These are phyloP conservation scores for Flaveria brownii DNA, from an alignment of 129 eudicot genomes.

Conservation along the genomic window DNA sequence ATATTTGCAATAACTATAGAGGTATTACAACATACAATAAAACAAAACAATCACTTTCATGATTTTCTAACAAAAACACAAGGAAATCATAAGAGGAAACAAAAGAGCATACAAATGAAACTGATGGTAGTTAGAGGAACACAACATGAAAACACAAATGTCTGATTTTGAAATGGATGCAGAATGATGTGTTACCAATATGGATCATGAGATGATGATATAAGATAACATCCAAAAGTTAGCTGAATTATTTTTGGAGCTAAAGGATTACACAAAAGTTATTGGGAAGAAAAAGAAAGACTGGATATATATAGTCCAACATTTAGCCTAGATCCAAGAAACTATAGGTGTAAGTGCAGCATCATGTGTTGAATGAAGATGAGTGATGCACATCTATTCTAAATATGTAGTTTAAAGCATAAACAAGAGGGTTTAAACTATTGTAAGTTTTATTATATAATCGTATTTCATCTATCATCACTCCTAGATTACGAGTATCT, in stretches of 20 bases:
- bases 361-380: neutral
- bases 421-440: neutral
- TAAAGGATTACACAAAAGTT: neutral
- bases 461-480: neutral
- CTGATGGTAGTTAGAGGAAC: neutral
- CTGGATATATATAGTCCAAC: slow-evolving; percentile 1
- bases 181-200: neutral
- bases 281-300: slow-evolving; percentile 8
- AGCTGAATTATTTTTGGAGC: neutral
- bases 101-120: neutral
- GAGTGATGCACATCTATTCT: neutral
- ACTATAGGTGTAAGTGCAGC: neutral
- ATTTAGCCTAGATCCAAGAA: slow-evolving; percentile 15
- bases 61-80: no score
- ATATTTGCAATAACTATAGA: neutral
- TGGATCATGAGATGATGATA: neutral
- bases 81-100: no score
- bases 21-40: neutral
- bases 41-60: no score
- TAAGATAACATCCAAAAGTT: neutral
- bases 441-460: neutral
- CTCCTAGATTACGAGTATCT: no score
- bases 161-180: neutral
- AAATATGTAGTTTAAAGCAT: neutral
- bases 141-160: neutral